A percentile compares a stretch with the other conserved stretches of the same genome.
These are phyloP conservation scores for Teratosphaeria destructans DNA, from an alignment of 2,329 filamentous ascomycete genomes.

Conservation along the genomic window DNA sequence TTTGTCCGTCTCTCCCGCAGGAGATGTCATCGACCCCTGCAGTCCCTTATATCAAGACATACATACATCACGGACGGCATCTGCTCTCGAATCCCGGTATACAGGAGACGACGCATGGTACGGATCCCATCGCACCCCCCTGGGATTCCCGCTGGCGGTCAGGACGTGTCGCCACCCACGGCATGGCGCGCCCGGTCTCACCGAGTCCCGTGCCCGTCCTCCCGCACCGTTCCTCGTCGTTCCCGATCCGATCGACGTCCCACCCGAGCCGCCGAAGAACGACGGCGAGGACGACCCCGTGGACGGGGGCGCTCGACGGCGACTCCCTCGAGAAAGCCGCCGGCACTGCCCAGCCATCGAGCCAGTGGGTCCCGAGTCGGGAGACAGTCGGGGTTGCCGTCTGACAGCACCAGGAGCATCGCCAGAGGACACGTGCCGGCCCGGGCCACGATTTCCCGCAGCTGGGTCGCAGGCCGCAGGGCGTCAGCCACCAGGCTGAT, in stretches of 20 bases:
- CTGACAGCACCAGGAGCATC: slow-evolving; percentile 4
- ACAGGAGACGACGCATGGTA: too few species aligned
- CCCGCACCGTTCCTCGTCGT: background rate
- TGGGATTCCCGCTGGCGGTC: background rate
- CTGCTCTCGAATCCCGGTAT: too few species aligned
- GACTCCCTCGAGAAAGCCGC: slow-evolving; percentile 4
- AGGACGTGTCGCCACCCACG: background rate
- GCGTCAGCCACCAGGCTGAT: slow-evolving; percentile 7
- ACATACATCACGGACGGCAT: too few species aligned
- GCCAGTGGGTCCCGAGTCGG: slow-evolving; percentile 6
- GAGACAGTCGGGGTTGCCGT: slow-evolving; percentile 2
- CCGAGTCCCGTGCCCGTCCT: background rate
- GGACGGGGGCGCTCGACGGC: slow-evolving; percentile 3
- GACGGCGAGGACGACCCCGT: background rate
- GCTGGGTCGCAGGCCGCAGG: slow-evolving; percentile 7
- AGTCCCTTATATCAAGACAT: too few species aligned
- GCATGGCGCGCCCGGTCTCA: background rate
- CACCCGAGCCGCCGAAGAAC: background rate
- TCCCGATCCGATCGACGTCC: background rate
- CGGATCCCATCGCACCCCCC: background rate
- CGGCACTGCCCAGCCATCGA: background rate
- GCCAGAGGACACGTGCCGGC: background rate
- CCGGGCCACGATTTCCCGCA: slow-evolving; percentile 1
- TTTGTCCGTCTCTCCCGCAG: too few species aligned
- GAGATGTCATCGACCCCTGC: too few species aligned